A percentile compares a stretch with the other conserved stretches of the same genome.
Conservation (phyloP, 768 basidiomycete species). For the Tricholoma sp. region DNA sequence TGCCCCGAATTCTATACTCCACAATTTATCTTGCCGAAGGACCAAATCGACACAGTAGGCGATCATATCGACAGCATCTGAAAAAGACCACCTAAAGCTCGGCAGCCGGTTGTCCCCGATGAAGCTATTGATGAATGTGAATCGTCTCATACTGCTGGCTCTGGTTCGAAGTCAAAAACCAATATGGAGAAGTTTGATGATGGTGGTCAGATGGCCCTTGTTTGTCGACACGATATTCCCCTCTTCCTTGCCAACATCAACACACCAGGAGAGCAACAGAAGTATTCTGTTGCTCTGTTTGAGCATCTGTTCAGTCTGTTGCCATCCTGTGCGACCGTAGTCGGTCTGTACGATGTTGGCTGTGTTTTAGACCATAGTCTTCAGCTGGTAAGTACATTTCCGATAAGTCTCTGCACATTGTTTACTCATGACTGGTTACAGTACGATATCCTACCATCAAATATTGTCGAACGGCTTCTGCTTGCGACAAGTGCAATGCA, state of each 20-base stretch:
- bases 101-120: conserved; percentile 20
- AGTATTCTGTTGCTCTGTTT: conserved; percentile 30
- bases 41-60: conserved; percentile 26
- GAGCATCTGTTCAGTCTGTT: conserved; percentile 22
- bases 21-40: conserved; percentile 27
- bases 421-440: conserved; percentile 3
- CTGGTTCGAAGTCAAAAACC: conserved; percentile 15
- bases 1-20: conserved; percentile 27
- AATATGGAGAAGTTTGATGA: conserved; percentile 24
- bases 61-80: conserved; percentile 16
- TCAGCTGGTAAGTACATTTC: conserved; percentile 16
- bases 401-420: not conserved
- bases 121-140: conserved; percentile 30
- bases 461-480: conserved; percentile 15
- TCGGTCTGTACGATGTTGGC: conserved; percentile 27
- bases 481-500: conserved; percentile 33
- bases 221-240: conserved; percentile 32
- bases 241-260: conserved; percentile 35
- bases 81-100: conserved; percentile 9
- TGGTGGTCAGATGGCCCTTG: conserved; percentile 31
- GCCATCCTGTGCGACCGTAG: conserved; percentile 22
- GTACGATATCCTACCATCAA: conserved; percentile 20
- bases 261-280: conserved; percentile 32
- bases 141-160: conserved; percentile 24
- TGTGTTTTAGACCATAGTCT: conserved; percentile 28